A percentile compares a stretch with the other conserved stretches of the same genome.
Evolutionary conservation across 257 asterid genomes (phyloP).

Genomic region (Linderniella brevidens): DNA sequence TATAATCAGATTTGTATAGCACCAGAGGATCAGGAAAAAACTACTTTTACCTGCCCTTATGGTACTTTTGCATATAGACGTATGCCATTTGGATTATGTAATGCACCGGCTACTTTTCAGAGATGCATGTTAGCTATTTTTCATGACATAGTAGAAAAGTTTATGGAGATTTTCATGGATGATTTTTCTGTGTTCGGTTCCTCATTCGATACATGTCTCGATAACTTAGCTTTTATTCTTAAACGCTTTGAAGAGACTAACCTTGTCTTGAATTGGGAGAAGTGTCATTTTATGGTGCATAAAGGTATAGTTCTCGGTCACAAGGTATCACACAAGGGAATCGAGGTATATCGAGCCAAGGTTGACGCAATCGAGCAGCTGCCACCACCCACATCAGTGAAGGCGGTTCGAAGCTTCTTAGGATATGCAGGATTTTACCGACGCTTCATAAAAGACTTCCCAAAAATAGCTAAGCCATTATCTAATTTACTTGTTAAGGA

Average conservation of each 20-base stretch:
- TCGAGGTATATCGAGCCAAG: not conserved
- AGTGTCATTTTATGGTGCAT: not conserved
- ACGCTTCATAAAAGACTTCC: not conserved
- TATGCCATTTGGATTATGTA: not conserved
- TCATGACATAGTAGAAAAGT: not conserved
- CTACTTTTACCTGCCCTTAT: conserved; percentile 1
- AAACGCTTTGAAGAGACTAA: not conserved
- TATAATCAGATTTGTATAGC: conserved; percentile 2
- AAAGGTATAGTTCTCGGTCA: not conserved
- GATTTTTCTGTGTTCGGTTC: not conserved
- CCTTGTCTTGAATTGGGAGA: not conserved
- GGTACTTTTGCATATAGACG: conserved; percentile 1
- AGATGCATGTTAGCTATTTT: not conserved
- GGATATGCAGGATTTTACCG: not conserved
- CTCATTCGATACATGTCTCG: not conserved
- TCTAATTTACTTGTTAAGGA: not conserved
- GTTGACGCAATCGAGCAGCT: not conserved
- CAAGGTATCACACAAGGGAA: not conserved
- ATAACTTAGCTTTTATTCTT: not conserved
- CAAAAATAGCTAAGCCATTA: not conserved
- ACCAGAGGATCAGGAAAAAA: not conserved
- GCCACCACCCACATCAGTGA: not conserved
- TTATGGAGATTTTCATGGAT: not conserved
- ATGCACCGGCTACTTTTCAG: not conserved
- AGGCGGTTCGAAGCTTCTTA: not conserved